These are phyloP conservation scores for Umbelopsis sp. DNA, from an alignment of 192 early-diverging fungal genomes.

Conservation along the genomic window DNA sequence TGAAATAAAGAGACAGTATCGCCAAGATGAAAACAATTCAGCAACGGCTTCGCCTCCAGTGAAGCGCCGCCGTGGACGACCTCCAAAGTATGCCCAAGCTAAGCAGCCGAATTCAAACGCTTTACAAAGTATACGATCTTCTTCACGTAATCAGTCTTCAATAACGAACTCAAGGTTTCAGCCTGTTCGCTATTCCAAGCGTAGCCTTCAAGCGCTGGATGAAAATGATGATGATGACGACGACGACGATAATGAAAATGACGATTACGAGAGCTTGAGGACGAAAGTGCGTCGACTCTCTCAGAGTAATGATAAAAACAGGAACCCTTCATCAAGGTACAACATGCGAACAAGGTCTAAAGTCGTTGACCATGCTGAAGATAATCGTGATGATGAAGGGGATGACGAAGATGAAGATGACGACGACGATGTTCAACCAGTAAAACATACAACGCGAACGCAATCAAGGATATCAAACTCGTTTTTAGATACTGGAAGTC, in stretches of 20 bases:
- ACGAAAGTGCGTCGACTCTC: conserved; percentile 1
- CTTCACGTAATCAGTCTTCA: background rate
- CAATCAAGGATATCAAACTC: background rate
- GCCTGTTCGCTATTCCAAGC: background rate
- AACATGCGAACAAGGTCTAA: conserved; percentile 9
- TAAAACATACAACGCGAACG: background rate
- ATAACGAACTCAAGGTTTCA: background rate
- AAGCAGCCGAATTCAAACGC: background rate
- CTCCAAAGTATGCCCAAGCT: background rate
- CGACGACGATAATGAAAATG: background rate
- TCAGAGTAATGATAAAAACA: background rate
- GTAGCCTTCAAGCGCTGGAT: background rate
- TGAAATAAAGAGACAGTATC: background rate
- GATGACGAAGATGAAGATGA: conserved; percentile 12
- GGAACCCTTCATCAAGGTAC: background rate
- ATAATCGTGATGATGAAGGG: conserved; percentile 1
- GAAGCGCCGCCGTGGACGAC: background rate
- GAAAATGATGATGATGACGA: conserved; percentile 3
- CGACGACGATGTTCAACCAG: background rate
- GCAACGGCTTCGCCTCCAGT: background rate
- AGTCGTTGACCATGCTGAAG: background rate
- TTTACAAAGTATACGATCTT: background rate
- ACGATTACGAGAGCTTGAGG: background rate
- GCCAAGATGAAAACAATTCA: background rate
- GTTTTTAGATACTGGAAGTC: background rate